Evolutionary conservation across 1,139 yeast genomes (phyloP), one percentile per base, ranked within the genome.

Genomic region (Wickerhamomyces sp.): DNA sequence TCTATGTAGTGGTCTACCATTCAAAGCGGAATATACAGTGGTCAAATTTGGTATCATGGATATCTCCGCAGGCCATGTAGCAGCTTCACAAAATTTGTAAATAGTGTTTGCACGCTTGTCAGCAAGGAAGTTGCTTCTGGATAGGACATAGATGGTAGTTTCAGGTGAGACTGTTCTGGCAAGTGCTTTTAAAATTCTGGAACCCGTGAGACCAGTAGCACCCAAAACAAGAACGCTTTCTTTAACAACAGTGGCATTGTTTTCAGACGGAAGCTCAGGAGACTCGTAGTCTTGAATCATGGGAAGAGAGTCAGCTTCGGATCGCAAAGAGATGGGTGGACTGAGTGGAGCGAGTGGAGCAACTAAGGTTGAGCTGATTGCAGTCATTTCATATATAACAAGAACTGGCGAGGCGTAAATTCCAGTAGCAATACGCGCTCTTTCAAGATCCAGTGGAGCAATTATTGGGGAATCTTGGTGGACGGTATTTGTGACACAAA

Each of bases 131-230:
- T 19, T 23, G 20, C 37, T 35, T 35, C 44, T 38, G 6, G 41
- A 32, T n/a, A 45, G 31, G 2, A 41, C 32, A 17, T 30, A 37
- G 2, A 45, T 36, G 2, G 26, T 30, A 23, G 41, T 37, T 12
- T 38, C 12, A 2, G 33, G 28, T 5, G 22, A 11, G 4, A 31
- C 31, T 3, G 29, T 12, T 25, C 37, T 33, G 11, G 38, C 28
- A 10, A 42, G 26, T 3, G 36, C 40, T 15, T 35, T 38, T 5
- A 41, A 35, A 11, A 45, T 33, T 22, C 40, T 41, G 15, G 40
- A 35, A 11, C 47, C 47, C 8, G 37, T 33, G 13, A 44, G 36
- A 16, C 46, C 46, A 13, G 46, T 42, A 12, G 40, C 44, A 17
- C 49, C 49, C 32, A 45, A 32, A 2, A 44, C 38, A 11, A 42